Evolutionary conservation across 352 stramenopile species (phyloP), one percentile per base, ranked within the genome.

Genomic region (Globisporangium irregulare): DNA sequence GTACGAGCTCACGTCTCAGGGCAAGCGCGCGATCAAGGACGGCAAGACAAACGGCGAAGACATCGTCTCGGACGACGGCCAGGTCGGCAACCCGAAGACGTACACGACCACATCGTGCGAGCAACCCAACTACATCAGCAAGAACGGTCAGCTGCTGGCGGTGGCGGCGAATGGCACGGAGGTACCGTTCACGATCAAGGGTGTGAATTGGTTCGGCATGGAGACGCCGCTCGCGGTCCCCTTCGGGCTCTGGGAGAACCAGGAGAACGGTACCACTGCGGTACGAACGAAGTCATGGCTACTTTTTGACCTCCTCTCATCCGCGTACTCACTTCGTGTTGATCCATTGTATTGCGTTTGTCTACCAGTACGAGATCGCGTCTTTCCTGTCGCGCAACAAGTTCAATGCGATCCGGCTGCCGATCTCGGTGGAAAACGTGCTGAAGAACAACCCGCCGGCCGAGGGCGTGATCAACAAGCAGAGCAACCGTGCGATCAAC

Each of bases 161-260:
- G 78, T 92, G 29, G 66, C 86, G 7, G 63, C 72, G 15, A 93
- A 93, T 66, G 83, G 86, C n/a, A 91, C 83, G 0, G 80, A 91
- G 22, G 71, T 93, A 3, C 68, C 78, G 3, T 74, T 93, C 51
- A 65, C 82, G 55, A 89, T 92, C 79, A 93, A 93, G 66, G 83
- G 85, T 12, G 69, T 91, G 15, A 93, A 91, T 64, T 93, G 85
- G 85, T 90, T 92, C 24, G 83, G 86, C 55, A 92, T 93, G 83
- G 86, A 94, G 63, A 91, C 86, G 18, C 53, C 73, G 25, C 73
- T 91, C 29, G 82, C 84, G 5, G 73, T 87, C 8, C 82, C 84
- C 0, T 92, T 93, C 38, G 86, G 86, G 3, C 78, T 94, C 1
- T 94, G 86, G 86, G 82, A 91, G 53, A 94, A 94, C 74, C 53